A percentile compares a stretch with the other conserved stretches of the same genome.
phyloP scores from a whole-genome alignment of 805 yeast genomes.

The Candida nitratophila region DNA sequence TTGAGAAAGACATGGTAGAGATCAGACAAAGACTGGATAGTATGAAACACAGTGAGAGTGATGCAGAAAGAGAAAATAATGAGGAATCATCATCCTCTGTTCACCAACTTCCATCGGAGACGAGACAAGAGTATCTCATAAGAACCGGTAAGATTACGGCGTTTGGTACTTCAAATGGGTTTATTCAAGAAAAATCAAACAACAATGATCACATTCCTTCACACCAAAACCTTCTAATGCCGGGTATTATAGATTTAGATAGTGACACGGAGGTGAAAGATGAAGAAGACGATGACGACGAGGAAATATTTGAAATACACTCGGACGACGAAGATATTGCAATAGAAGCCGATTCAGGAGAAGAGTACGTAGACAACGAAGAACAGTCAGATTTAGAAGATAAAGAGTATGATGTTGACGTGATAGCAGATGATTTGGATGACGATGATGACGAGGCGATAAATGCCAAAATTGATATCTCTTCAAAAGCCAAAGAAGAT shows the following conservation, averaged over 20 bases:
- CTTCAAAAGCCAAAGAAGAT: constrained; percentile 15
- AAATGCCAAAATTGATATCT: neutral
- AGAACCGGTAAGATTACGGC: constrained; percentile 94
- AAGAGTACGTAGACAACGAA: constrained; percentile 1
- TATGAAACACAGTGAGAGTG: constrained; percentile 11
- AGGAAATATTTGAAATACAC: constrained; percentile 4
- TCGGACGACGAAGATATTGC: constrained; percentile 4
- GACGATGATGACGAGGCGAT: constrained; percentile 5
- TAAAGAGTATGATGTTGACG: neutral
- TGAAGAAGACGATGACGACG: constrained; percentile 4
- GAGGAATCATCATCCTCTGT: constrained; percentile 14
- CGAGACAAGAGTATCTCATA: constrained; percentile 71
- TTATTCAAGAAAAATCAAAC: constrained; percentile 34
- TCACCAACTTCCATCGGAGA: constrained; percentile 60
- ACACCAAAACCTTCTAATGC: constrained; percentile 41
- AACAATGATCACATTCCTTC: constrained; percentile 17
- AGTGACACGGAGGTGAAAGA: neutral
- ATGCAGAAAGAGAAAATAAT: constrained; percentile 3
- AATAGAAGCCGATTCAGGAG: constrained; percentile 5
- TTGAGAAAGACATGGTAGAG: constrained; percentile 58
- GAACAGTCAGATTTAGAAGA: too few relatives aligned
- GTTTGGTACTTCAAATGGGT: constrained; percentile 65
- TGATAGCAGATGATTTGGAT: neutral
- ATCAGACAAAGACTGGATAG: constrained; percentile 35
- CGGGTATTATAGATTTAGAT: constrained; percentile 34